Evolutionary conservation across 345 rosid genomes (phyloP).

Genomic region (Eucalyptus curtisii): DNA sequence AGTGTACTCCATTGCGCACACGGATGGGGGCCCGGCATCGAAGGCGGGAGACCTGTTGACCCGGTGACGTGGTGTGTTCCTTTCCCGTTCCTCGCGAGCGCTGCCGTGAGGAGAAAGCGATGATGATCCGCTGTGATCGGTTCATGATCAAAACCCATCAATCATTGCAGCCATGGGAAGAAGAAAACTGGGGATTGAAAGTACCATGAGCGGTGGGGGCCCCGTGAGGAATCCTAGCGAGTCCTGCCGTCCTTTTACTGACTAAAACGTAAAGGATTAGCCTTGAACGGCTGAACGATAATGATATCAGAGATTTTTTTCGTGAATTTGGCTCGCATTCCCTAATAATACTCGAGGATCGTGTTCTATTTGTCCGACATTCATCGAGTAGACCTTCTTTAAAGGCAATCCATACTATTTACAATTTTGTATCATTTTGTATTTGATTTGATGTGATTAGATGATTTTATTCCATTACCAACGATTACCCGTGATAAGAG

Average conservation of each 20-base stretch:
- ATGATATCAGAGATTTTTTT: background rate
- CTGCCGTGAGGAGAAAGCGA: background rate
- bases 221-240: rapidly evolving
- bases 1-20: background rate
- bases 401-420: background rate
- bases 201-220: background rate
- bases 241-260: too few species aligned
- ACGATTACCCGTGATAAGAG: background rate
- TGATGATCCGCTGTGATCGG: background rate
- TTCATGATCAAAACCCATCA: background rate
- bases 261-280: rapidly evolving
- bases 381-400: background rate
- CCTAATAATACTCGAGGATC: rapidly evolving
- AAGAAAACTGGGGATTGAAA: background rate
- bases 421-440: rapidly evolving
- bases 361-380: background rate
- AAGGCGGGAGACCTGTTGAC: background rate
- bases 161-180: background rate
- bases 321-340: rapidly evolving
- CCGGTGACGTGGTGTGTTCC: background rate
- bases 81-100: background rate
- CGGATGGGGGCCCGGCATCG: background rate
- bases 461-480: background rate
- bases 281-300: rapidly evolving
- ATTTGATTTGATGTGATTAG: background rate